Conservation (phyloP, 148 eudicot species). For the Vaccinium myrtillus region DNA sequence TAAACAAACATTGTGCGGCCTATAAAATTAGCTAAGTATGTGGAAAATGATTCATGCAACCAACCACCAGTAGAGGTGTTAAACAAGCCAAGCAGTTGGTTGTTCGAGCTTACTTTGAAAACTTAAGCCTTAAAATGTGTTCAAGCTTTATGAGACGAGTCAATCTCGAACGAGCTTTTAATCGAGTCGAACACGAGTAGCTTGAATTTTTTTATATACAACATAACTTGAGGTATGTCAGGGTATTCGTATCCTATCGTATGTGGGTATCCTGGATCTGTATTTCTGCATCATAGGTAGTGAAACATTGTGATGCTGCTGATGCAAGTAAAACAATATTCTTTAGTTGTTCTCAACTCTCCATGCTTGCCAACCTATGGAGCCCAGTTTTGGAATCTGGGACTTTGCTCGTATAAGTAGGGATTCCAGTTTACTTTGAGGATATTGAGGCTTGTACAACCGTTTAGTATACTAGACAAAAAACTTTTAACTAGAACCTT, state of each 20-base stretch:
- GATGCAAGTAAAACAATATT: background rate
- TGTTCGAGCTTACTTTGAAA: background rate
- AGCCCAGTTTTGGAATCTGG: background rate
- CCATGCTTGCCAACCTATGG: background rate
- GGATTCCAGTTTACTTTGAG: background rate
- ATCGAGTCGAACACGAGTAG: no score
- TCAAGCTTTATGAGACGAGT: no score
- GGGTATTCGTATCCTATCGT: no score
- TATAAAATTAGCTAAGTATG: background rate
- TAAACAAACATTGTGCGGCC: background rate
- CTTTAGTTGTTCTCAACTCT: background rate
- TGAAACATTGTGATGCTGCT: background rate
- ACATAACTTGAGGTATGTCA: no score
- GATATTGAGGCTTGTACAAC: background rate
- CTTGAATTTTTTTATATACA: background rate
- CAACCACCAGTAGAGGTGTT: background rate
- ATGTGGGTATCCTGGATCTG: no score
- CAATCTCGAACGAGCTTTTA: no score
- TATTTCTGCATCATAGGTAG: no score
- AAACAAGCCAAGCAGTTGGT: background rate
- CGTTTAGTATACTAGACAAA: background rate
- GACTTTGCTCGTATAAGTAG: background rate
- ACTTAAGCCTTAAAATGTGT: background rate
- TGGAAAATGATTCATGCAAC: background rate
- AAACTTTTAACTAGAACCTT: slow-evolving; percentile 13